These are phyloP conservation scores for Debaryomyces sp. DNA, from an alignment of 1,139 yeast genomes.

Conservation along the genomic window DNA sequence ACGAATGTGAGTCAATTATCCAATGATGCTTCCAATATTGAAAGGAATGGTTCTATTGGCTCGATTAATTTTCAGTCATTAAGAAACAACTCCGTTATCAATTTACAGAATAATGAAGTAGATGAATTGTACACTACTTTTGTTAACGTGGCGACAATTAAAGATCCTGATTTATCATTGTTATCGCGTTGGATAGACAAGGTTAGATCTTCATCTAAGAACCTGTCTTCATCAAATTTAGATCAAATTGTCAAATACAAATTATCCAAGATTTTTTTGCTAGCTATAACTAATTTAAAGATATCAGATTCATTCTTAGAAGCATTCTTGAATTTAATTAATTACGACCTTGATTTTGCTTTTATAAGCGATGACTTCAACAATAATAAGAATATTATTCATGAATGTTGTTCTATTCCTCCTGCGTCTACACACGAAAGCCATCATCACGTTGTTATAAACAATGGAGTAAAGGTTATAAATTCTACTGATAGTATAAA, in stretches of 20 bases:
- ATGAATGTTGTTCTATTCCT: constrained; percentile 50
- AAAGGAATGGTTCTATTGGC: neutral
- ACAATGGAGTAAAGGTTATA: constrained; percentile 49
- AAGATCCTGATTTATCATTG: constrained; percentile 47
- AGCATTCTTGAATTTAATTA: constrained; percentile 46
- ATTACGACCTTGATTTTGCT: constrained; percentile 45
- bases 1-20: constrained; percentile 1
- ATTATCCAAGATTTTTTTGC: constrained; percentile 64
- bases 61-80: constrained; percentile 3
- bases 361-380: constrained; percentile 44
- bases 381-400: constrained; percentile 43
- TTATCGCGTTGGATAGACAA: constrained; percentile 55
- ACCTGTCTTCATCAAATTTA: constrained; percentile 10
- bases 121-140: constrained; percentile 73
- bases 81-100: constrained; percentile 9
- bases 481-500: constrained; percentile 44
- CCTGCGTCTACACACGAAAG: constrained; percentile 35
- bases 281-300: constrained; percentile 57
- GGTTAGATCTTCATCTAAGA: constrained; percentile 36
- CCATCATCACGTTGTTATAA: constrained; percentile 37
- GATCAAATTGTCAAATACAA: constrained; percentile 32
- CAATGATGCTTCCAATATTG: neutral
- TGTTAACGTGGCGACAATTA: constrained; percentile 57
- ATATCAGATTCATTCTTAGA: constrained; percentile 53
- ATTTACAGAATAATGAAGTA: constrained; percentile 38